These are phyloP conservation scores for Phaeotremella fagi DNA, from an alignment of 768 basidiomycete species.

Conservation along the genomic window DNA sequence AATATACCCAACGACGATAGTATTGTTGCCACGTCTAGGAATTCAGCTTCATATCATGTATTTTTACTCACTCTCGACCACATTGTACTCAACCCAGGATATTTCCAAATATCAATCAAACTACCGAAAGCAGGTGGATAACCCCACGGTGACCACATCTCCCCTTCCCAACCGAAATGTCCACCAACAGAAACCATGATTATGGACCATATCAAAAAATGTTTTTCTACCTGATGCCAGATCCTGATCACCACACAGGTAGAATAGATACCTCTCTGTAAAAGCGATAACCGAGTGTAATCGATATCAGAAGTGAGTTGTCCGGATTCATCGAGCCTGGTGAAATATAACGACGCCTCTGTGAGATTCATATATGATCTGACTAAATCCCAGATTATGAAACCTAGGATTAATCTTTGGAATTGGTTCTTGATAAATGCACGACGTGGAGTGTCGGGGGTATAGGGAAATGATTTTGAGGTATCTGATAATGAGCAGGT, in stretches of 20 bases:
- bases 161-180: constrained; percentile 27
- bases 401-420: neutral
- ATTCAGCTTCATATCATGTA: neutral
- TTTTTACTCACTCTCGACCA: constrained; percentile 32
- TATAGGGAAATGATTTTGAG: constrained; percentile 20
- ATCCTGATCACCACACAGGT: constrained; percentile 17
- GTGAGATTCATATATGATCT: constrained; percentile 19
- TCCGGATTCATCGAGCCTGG: constrained; percentile 2
- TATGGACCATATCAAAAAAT: neutral
- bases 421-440: constrained; percentile 10
- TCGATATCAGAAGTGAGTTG: neutral
- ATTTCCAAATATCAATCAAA: constrained; percentile 24
- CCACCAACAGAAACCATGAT: constrained; percentile 22
- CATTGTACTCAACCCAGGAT: constrained; percentile 33
- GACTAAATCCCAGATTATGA: constrained; percentile 17
- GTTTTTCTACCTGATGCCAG: constrained; percentile 7
- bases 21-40: constrained; percentile 36
- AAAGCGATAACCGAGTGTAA: constrained; percentile 8
- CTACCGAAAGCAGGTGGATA: constrained; percentile 36
- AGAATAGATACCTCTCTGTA: constrained; percentile 19
- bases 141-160: constrained; percentile 35
- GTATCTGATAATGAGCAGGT: constrained; percentile 15
- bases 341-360: constrained; percentile 21
- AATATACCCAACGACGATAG: constrained; percentile 27
- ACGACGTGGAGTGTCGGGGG: constrained; percentile 12